phyloP scores from a whole-genome alignment of 2,329 filamentous ascomycete species.

The Diaporthe caulivora region DNA sequence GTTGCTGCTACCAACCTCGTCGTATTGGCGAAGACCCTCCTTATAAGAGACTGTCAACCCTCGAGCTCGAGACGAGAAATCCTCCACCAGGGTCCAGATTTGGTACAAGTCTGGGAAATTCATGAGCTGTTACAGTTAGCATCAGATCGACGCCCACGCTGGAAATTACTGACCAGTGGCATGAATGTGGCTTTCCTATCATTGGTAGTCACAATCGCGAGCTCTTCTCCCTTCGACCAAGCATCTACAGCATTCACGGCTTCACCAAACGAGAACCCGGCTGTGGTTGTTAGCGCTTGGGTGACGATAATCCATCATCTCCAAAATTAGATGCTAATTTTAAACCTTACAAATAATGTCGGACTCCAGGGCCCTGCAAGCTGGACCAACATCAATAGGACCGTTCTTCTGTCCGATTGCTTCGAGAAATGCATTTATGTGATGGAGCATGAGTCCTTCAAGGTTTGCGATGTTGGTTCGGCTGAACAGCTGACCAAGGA shows the following conservation, averaged over 20 bases:
- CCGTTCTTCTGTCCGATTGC: background rate
- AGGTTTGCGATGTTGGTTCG: constrained; percentile 45
- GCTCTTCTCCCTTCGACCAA: constrained; percentile 42
- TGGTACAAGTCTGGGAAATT: constrained; percentile 10
- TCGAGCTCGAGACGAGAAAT: background rate
- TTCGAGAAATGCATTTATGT: constrained; percentile 41
- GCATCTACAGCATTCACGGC: constrained; percentile 42
- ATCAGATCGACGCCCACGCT: fast-evolving
- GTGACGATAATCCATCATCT: too few relatives aligned
- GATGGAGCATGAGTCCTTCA: constrained; percentile 43
- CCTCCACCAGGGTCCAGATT: constrained; percentile 1
- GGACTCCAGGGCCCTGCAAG: constrained; percentile 32
- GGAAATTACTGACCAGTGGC: constrained; percentile 42
- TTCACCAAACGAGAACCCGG: constrained; percentile 46
- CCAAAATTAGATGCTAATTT: fast-evolving
- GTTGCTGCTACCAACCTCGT: background rate
- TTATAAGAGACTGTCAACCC: constrained; percentile 16
- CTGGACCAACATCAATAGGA: constrained; percentile 20
- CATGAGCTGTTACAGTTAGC: constrained; percentile 1
- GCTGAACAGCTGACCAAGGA: constrained; percentile 48
- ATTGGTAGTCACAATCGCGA: constrained; percentile 46
- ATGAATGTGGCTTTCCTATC: constrained; percentile 48
- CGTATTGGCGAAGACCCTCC: constrained; percentile 5
- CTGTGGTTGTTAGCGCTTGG: constrained; percentile 32
- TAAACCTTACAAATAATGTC: constrained; percentile 30